phyloP scores from a whole-genome alignment of 2,329 filamentous ascomycete species.

The Colletotrichum sp. region DNA sequence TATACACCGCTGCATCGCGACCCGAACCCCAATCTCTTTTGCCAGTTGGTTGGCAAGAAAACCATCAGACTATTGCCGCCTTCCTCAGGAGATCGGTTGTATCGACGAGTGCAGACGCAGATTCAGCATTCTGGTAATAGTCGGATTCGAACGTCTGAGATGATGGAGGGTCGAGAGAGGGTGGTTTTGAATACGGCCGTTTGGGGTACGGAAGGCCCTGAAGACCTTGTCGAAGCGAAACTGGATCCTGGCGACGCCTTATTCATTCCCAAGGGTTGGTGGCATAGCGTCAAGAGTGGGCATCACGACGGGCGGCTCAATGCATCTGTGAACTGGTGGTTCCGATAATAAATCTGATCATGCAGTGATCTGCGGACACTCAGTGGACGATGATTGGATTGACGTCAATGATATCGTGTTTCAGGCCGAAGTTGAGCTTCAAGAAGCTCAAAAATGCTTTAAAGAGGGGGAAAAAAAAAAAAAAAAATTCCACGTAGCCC shows the following conservation, averaged over 20 bases:
- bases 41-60: slow-evolving; percentile 80
- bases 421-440: background rate
- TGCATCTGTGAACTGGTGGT: slow-evolving; percentile 53
- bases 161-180: slow-evolving; percentile 86
- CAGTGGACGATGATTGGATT: background rate
- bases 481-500: background rate
- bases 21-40: slow-evolving; percentile 92
- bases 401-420: background rate
- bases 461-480: background rate
- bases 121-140: slow-evolving; percentile 45
- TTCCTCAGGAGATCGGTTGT: slow-evolving; percentile 66
- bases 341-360: slow-evolving; percentile 32
- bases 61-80: slow-evolving; percentile 75
- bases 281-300: slow-evolving; percentile 49
- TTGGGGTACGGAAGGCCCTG: slow-evolving; percentile 59
- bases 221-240: slow-evolving; percentile 53
- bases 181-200: slow-evolving; percentile 69
- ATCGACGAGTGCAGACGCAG: slow-evolving; percentile 52
- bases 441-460: background rate
- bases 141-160: slow-evolving; percentile 77
- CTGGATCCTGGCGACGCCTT: slow-evolving; percentile 72
- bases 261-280: slow-evolving; percentile 72
- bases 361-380: background rate
- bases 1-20: slow-evolving; percentile 92
- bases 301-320: slow-evolving; percentile 40